These are phyloP conservation scores for Furcasterigmium furcatum DNA, from an alignment of 2,329 filamentous ascomycete species.

Conservation along the genomic window DNA sequence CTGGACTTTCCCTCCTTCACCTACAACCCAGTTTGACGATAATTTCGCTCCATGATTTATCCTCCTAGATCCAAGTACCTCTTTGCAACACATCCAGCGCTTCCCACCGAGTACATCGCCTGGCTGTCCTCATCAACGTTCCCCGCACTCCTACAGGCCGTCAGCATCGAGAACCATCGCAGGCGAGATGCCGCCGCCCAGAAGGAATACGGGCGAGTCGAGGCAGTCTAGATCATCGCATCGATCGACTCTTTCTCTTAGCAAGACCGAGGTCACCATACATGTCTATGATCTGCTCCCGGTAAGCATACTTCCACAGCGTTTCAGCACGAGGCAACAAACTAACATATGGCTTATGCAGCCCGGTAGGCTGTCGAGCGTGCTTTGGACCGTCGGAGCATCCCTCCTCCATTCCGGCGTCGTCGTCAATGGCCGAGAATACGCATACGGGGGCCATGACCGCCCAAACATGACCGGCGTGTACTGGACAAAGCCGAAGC, in stretches of 20 bases:
- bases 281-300: conserved; percentile 77
- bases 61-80: too few species aligned
- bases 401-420: conserved; percentile 81
- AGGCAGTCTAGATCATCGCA: conserved; percentile 36
- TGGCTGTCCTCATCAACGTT: background rate
- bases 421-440: conserved; percentile 76
- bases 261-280: conserved; percentile 71
- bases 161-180: too few species aligned
- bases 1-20: background rate
- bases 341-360: conserved; percentile 33
- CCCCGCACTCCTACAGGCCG: too few species aligned
- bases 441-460: conserved; percentile 82
- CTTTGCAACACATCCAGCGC: too few species aligned
- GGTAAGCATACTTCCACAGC: conserved; percentile 41
- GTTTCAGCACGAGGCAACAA: too few species aligned
- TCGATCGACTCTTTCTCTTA: conserved; percentile 64
- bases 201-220: conserved; percentile 3
- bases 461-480: conserved; percentile 69
- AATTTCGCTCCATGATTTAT: too few species aligned
- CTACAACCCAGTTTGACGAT: too few species aligned
- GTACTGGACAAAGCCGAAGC: conserved; percentile 74
- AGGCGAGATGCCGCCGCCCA: background rate
- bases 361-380: conserved; percentile 70
- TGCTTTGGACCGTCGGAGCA: conserved; percentile 75
- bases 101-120: too few species aligned